phyloP scores from a whole-genome alignment of 2,329 filamentous ascomycete genomes.

The Trichoderma oligosporum region DNA sequence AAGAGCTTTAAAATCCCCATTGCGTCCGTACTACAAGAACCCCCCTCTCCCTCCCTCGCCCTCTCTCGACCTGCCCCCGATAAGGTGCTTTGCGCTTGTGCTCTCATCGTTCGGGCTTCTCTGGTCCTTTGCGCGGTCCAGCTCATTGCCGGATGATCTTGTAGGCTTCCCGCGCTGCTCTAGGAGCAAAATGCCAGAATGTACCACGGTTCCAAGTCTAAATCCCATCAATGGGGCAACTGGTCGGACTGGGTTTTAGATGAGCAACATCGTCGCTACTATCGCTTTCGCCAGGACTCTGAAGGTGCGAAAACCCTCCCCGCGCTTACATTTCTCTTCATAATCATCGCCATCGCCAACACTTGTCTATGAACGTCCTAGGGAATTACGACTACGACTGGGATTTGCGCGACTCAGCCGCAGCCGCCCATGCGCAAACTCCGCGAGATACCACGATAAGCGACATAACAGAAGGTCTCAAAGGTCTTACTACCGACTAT shows the following conservation, averaged over 20 bases:
- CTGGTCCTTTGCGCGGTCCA: slow-evolving; percentile 18
- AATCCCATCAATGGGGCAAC: slow-evolving; percentile 27
- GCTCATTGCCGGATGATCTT: slow-evolving; percentile 18
- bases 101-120: slow-evolving; percentile 4
- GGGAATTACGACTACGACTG: slow-evolving; percentile 25
- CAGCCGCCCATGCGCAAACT: slow-evolving; percentile 19
- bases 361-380: slow-evolving; percentile 3
- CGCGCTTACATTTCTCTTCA: slow-evolving; percentile 11
- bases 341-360: slow-evolving; percentile 9
- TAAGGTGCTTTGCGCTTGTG: slow-evolving; percentile 17
- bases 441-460: slow-evolving; percentile 20
- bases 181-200: slow-evolving; percentile 29
- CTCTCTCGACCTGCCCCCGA: slow-evolving; percentile 14
- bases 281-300: slow-evolving; percentile 28
- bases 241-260: slow-evolving; percentile 30
- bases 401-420: slow-evolving; percentile 16
- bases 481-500: slow-evolving; percentile 13
- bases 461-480: slow-evolving; percentile 16
- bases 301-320: slow-evolving; percentile 23
- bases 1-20: slow-evolving; percentile 16
- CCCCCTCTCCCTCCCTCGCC: slow-evolving; percentile 19
- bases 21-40: slow-evolving; percentile 20
- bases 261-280: slow-evolving; percentile 21
- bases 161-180: slow-evolving; percentile 20
- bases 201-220: slow-evolving; percentile 30